Base-by-base conservation (phyloP, 2,329 filamentous ascomycete genomes). In the Phyllosticta capitalensis region DNA sequence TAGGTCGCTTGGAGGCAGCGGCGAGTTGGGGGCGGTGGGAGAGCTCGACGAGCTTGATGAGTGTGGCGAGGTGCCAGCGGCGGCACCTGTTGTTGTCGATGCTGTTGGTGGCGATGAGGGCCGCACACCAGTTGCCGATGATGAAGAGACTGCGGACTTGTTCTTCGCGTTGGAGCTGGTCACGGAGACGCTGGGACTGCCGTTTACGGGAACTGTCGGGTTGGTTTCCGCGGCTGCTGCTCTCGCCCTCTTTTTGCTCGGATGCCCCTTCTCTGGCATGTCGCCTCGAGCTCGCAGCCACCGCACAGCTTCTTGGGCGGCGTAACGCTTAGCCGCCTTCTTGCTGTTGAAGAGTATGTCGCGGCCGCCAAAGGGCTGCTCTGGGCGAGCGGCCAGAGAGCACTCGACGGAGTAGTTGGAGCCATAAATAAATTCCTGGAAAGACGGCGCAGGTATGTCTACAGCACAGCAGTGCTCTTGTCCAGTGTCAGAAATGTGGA, bases 281-380 rank as follows among this genome's bases (percentile, higher is more conserved):
- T 61, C 61, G 7, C 70, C 72, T 3, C 67, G 59, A 3, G 61
- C 56, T 58, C 76, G 72, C 59, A 78, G 71, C 68, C 75, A 72
- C 24, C 71, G 63, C 19, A 78, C 67, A 3, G 76, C 77, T 59
- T 70, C 68, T 58, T 67, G 64, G 9, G 77, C 75, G 20, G 76
- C 74, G 56, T 71, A 67, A 45, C 71, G 69, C 20, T 73, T 72
- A 1, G 77, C 77, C 9, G 68, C 66, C 61, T 75, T 72, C 58
- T 79, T 79, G 30, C 64, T 71, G 5, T 65, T 58, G 64, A 74
- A 75, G 9, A 69, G 64, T 0, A 62, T 60, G 2, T 63, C 62
- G 9, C 65, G 63, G 22, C 67, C 68, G 61, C 77, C 76, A 60
- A 77, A 77, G 21, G 66, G 56, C 0, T 45, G 5, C 9, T 62